Base-by-base conservation (phyloP, 2,329 filamentous ascomycete species). In the Penicillium griseofulvum region DNA sequence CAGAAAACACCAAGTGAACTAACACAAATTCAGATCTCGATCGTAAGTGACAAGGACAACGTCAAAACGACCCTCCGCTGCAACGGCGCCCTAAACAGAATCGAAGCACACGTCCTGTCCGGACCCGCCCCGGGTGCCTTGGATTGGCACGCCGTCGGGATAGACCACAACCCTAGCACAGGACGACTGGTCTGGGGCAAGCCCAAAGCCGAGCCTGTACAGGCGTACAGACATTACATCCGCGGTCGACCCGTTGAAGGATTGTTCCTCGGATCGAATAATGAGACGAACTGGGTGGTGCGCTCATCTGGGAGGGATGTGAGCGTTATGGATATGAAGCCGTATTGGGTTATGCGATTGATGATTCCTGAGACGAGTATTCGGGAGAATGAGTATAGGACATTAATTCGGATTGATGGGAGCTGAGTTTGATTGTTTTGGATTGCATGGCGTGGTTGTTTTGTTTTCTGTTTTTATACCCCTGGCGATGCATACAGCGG, bases 51-150 rank as follows among this genome's bases (percentile, higher is more conserved):
- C 14, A 19, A 33, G 5, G 17, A 55, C 3, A 45, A 41, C 17
- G 5, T 33, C 11, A 54, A 54, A 26, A 57, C 55, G 9, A 22
- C 50, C 16, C 41, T 61, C 14, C 59, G 59, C 49, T 61, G 59
- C 57, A 61, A 61, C 41, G 59, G 54, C 26, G 41, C 49, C 26
- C 39, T 58, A 10, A 49, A 54, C 10, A 53, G 26, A 12, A 54
- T 59, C n/a, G 57, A 61, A 53, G 59, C 57, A 4, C 33, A 46
- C 16, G 54, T 61, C 2, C 57, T 55, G 8, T 60, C 49, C 1
- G 57, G 57, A 10, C 44, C 28, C 11, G 14, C 19, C 3, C 29
- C 50, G 1, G 55, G 57, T 4, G 48, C 46, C 14, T 29, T 49
- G 4, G 50, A 58, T 6, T 61, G 59, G 59, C 59, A 60, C 11